Base-by-base conservation (phyloP, 352 stramenopile genomes). In the Ochromonadaceae sp. region DNA sequence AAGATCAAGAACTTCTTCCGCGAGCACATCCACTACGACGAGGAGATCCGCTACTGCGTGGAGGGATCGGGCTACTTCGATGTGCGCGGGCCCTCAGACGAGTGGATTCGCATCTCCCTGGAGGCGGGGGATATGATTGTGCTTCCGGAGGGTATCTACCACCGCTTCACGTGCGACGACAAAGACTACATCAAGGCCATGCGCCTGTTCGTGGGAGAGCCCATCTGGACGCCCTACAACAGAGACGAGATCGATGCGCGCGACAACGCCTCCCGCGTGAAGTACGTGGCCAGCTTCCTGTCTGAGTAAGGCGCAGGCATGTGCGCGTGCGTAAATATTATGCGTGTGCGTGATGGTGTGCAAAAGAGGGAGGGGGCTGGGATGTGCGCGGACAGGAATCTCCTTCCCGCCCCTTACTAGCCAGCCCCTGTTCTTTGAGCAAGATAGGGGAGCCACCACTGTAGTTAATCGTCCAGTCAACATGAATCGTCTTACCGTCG, bases 161-260 rank as follows among this genome's bases (percentile, higher is more conserved):
- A 80, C 53, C 69, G 74, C 0, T 80, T 80, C 65, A 80, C 74
- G 12, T 70, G 77, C 25, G 74, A 79, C 46, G 62, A 57, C 7
- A 74, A 72, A 22, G 76, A 79, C 67, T 80, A 79, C 58, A 78
- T 79, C 40, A 74, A 77, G 60, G 74, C 73, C 22, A 73, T 79
- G 70, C 69, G 74, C 35, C 63, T 79, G 17, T 79, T 79, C 43
- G 61, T 76, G 10, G 74, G 74, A 32, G 70, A 70, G n/a, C 74
- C 74, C 40, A 53, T 79, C 9, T 79, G 74, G 74, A 79, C 72
- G 2, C 72, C 73, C n/a, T 74, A 72, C 46, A 72, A 72, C 42
- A 30, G 66, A n/a, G 59, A 72, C n/a, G 48, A 46, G 36, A 60
- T 66, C 22, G 35, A 15, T 26, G 58, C 59, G 39, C 25, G 9